Percentiles rank a stretch among this genome's conserved stretches.
These are phyloP conservation scores for Sporisorium reilianum DNA, from an alignment of 1,284 basidiomycete genomes.

Conservation along the genomic window DNA sequence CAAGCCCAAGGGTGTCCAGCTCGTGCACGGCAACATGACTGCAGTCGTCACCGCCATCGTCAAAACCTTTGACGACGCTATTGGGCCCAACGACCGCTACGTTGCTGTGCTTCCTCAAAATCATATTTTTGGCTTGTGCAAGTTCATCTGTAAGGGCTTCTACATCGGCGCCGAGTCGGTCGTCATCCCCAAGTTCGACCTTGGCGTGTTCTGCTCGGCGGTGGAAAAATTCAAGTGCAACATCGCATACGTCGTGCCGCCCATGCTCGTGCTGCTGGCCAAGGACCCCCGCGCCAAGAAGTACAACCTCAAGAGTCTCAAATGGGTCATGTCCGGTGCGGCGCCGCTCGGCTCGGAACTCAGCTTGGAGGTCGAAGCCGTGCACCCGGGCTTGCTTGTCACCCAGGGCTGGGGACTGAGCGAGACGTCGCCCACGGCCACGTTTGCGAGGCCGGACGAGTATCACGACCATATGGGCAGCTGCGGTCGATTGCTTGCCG, in stretches of 20 bases:
- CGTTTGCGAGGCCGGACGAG: slow-evolving; percentile 49
- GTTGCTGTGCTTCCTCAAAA: slow-evolving; percentile 59
- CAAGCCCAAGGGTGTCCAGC: slow-evolving; percentile 66
- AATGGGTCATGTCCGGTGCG: slow-evolving; percentile 79
- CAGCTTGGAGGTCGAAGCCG: slow-evolving; percentile 73
- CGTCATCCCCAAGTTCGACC: slow-evolving; percentile 80
- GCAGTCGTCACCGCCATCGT: slow-evolving; percentile 49
- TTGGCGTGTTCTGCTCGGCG: slow-evolving; percentile 77
- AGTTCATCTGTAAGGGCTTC: slow-evolving; percentile 77
- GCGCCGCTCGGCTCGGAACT: slow-evolving; percentile 81
- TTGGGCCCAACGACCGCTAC: slow-evolving; percentile 41
- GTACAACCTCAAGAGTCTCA: slow-evolving; percentile 78
- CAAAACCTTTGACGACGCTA: slow-evolving; percentile 34
- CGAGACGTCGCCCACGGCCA: slow-evolving; percentile 77
- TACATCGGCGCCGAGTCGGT: slow-evolving; percentile 75
- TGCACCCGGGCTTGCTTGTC: slow-evolving; percentile 70
- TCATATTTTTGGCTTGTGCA: slow-evolving; percentile 71
- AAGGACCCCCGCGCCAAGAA: slow-evolving; percentile 81
- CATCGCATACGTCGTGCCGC: slow-evolving; percentile 80
- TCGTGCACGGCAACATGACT: slow-evolving; percentile 63
- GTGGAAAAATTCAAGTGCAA: slow-evolving; percentile 79
- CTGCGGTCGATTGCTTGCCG: slow-evolving; percentile 79
- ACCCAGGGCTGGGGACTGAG: slow-evolving; percentile 78
- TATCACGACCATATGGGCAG: slow-evolving; percentile 60
- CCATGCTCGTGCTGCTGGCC: slow-evolving; percentile 80